Conservation (phyloP, 2,329 filamentous ascomycete species). For the Exophiala sideris region DNA sequence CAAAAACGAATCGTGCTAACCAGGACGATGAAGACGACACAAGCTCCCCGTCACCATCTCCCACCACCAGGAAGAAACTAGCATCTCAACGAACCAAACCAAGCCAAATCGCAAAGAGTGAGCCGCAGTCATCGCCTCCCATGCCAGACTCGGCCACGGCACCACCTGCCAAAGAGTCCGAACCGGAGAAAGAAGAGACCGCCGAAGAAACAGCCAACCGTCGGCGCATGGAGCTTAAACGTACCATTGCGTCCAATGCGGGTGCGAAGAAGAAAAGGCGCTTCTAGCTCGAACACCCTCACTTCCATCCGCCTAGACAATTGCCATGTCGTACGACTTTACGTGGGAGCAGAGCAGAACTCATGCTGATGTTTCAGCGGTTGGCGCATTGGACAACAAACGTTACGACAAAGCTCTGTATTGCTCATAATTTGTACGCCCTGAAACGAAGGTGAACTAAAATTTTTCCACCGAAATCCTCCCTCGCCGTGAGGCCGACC, state of each 20-base stretch:
- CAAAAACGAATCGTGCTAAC: not conserved
- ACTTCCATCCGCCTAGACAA: not conserved
- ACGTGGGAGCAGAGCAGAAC: too few species aligned
- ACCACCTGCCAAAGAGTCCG: constrained; percentile 1
- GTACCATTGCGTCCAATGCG: constrained; percentile 51
- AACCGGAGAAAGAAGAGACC: constrained; percentile 35
- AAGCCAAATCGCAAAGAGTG: not conserved
- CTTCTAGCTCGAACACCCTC: constrained; percentile 40
- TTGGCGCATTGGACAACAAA: too few species aligned
- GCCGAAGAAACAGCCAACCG: constrained; percentile 53
- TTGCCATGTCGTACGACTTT: too few species aligned
- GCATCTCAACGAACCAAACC: not conserved
- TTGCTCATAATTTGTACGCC: too few species aligned
- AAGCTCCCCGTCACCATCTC: constrained; percentile 13
- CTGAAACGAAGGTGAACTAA: too few species aligned
- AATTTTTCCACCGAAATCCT: too few species aligned
- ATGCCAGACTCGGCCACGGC: too few species aligned
- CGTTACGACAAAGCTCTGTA: too few species aligned
- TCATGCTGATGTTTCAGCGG: too few species aligned
- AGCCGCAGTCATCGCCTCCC: too few species aligned
- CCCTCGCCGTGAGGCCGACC: not conserved
- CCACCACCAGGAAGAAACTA: constrained; percentile 17
- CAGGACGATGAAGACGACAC: constrained; percentile 6
- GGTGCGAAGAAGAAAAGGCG: constrained; percentile 55
- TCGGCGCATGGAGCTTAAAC: constrained; percentile 56